Base-by-base conservation (phyloP, 441 rosid genomes). In the Gossypium davidsonii region DNA sequence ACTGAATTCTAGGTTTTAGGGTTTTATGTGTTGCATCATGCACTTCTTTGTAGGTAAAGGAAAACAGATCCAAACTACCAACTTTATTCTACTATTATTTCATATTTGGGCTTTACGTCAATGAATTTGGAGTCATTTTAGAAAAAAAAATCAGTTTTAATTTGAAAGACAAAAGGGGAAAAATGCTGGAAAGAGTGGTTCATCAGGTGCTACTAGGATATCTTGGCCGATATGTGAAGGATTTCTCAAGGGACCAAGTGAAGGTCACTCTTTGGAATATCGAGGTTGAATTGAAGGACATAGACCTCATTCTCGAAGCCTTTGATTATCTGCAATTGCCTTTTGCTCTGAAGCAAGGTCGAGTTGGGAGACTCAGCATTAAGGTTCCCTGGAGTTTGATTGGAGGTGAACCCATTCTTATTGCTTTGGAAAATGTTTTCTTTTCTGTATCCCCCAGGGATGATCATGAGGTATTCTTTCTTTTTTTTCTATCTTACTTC, bases 281-380 rank as follows among this genome's bases (percentile, higher is more conserved):
- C 70, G 96, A 90, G 80, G 91, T 94, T 11, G 70, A 89, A 59
- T 66, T 94, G 84, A 91, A 92, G 84, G 89, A 89, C 77, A 91
- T 90, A 55, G 91, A 94, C 18, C 88, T 94, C 34, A 88, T 86
- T 81, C 92, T 89, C n/a, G 97, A 92, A 74, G 96, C 98, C 66
- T 94, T 94, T 57, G 98, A 94, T 78, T 90, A 89, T 82, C 87
- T 94, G 65, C 97, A 86, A 82, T 77, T 92, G 46, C 97, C 98
- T 6, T 85, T 92, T 34, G 87, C 95, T 66, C 85, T 94, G 34
- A 89, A 88, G 79, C 89, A 88, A 78, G 97, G 96, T 20, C 88
- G 88, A 53, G 88, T 90, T 67, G 95, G 97, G 76, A 85, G 82
- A 82, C 81, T 92, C 74, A 91, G 96, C 81, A 88, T 94, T 73